These are phyloP conservation scores for Ustilago hordei DNA, from an alignment of 1,284 basidiomycete genomes.

Conservation along the genomic window DNA sequence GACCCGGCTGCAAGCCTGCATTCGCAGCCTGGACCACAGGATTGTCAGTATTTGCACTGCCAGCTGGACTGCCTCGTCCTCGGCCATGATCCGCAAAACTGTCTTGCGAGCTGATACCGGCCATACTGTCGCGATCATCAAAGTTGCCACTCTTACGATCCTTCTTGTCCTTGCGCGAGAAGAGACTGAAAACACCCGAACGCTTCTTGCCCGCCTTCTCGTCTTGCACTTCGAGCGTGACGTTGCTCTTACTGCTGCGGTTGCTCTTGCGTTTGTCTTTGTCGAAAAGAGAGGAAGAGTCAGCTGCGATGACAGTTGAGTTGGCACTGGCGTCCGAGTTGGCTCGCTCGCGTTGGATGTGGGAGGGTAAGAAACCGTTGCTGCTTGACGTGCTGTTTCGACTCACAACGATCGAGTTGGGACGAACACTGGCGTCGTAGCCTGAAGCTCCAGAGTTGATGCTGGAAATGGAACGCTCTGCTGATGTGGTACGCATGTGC, in stretches of 20 bases:
- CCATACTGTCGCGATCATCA: constrained; percentile 48
- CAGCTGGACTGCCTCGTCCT: constrained; percentile 27
- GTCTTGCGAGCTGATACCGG: constrained; percentile 55
- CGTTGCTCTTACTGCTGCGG: constrained; percentile 49
- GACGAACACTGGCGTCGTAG: constrained; percentile 27
- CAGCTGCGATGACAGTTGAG: constrained; percentile 34
- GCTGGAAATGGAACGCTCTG: constrained; percentile 53
- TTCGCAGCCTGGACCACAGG: constrained; percentile 41
- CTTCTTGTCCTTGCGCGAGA: constrained; percentile 65
- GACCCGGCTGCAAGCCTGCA: constrained; percentile 40
- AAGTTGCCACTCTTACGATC: constrained; percentile 62
- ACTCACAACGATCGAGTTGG: constrained; percentile 33
- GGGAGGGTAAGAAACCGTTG: constrained; percentile 58
- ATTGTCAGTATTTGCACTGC: constrained; percentile 12
- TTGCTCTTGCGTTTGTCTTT: constrained; percentile 53
- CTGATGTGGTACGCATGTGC: constrained; percentile 45
- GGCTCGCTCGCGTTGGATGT: constrained; percentile 58
- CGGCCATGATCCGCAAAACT: constrained; percentile 21
- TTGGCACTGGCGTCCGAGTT: constrained; percentile 54
- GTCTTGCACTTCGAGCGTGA: constrained; percentile 47
- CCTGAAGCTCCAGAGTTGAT: constrained; percentile 30
- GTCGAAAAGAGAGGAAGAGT: constrained; percentile 31
- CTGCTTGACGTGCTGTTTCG: constrained; percentile 48
- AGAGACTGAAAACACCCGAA: constrained; percentile 64
- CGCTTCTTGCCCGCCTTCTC: constrained; percentile 64